Conservation (phyloP, 208 protist species). For the Crithidia fasciculata region DNA sequence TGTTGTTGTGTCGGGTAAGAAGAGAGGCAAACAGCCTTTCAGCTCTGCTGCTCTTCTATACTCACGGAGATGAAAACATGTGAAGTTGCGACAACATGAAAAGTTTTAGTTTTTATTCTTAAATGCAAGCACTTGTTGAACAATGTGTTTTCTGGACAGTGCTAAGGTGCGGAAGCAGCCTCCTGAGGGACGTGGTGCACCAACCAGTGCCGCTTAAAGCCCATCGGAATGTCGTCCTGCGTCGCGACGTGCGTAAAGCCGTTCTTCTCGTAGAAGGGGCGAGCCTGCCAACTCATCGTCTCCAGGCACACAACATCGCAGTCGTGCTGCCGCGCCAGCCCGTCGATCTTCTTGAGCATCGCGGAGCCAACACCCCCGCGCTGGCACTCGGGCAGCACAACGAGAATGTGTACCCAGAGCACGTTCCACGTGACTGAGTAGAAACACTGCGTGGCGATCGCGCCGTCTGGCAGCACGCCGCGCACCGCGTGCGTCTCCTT, state of each 20-base stretch:
- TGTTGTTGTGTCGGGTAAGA: too few species aligned
- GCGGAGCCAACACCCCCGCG: constrained; percentile 12
- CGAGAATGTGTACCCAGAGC: constrained; percentile 24
- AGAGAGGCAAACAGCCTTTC: too few species aligned
- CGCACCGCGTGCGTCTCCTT: constrained; percentile 12
- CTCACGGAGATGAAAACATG: too few species aligned
- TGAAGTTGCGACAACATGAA: too few species aligned
- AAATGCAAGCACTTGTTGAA: too few species aligned
- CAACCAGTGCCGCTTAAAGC: background rate
- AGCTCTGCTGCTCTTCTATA: too few species aligned
- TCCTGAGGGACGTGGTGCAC: background rate
- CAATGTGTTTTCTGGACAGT: too few species aligned
- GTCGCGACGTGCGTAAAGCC: constrained; percentile 23
- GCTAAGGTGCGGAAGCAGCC: background rate
- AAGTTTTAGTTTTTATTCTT: too few species aligned
- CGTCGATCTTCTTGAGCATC: constrained; percentile 25
- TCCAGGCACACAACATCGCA: constrained; percentile 29
- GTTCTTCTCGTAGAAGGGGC: constrained; percentile 35
- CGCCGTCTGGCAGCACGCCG: constrained; percentile 2
- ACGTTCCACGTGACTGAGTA: constrained; percentile 26
- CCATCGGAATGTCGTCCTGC: constrained; percentile 10
- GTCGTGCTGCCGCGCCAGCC: constrained; percentile 13
- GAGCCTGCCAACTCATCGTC: constrained; percentile 41
- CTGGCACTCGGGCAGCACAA: background rate
- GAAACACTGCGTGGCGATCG: constrained; percentile 8